Base-by-base conservation (phyloP, 2,329 filamentous ascomycete species). In the Fusarium praegraminearum region DNA sequence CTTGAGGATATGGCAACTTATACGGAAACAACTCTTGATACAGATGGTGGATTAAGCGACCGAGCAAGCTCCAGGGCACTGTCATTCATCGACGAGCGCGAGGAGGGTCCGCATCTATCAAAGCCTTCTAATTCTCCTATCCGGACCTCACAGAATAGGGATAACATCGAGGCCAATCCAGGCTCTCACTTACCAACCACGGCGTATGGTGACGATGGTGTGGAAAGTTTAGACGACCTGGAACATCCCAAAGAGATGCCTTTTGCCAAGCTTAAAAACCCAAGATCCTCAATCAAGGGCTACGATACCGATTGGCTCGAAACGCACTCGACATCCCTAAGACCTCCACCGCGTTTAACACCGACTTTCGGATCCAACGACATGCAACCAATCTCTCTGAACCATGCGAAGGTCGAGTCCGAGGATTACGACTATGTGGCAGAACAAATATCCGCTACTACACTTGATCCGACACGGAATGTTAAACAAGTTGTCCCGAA, bases 1-100 rank as follows among this genome's bases (percentile, higher is more conserved):
- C 32, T 69, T 0, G 62, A 70, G 11, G 57, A 70, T 0, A 66
- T 69, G 66, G 56, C 52, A 5, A 49, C 30, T 2, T 63, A 66
- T 35, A 69, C 67, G 0, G 57, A 69, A 33, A 8, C 30, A 18
- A 47, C 44, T 2, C 10, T 66, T 0, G 61, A 63, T 9, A 28
- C 2, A 1, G 8, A 43, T 40, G 5, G 4, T 4, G 12, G 24
- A 0, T 47, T 16, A 5, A 54, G 35, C 3, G 56, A 53, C 22
- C 16, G n/a, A 0, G 22, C 15, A 8, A 56, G 55, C 12, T 32
- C 50, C 0, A 41, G 4, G 9, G 51, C 50, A 0, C 3, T 69
- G 1, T 62, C 53, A 1, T 41, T 44, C 0, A 36, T 53, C 1
- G 16, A 46, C 8, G 56, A 58, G 24, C 3, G 20, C 1, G 5